Percentiles rank a stretch among this genome's conserved stretches.
Conservation (phyloP, 83 land plant species). For the Diphasiastrum complanatum region DNA sequence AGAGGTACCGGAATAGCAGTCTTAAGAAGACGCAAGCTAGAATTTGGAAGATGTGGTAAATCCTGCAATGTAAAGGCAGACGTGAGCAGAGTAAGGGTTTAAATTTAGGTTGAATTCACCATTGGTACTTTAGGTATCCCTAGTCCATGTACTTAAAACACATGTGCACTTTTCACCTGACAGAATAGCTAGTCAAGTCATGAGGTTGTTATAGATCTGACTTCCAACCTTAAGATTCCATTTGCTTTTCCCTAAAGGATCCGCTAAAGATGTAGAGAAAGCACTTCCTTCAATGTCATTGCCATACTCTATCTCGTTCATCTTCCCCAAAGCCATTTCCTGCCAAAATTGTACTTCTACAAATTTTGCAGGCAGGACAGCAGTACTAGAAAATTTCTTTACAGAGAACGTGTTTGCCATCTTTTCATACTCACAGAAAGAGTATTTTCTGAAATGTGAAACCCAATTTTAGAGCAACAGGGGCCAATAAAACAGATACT, state of each 20-base stretch:
- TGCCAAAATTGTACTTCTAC: slow-evolving; percentile 84
- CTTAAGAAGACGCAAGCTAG: slow-evolving; percentile 61
- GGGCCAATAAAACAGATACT: too few species aligned
- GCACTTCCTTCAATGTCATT: slow-evolving; percentile 97
- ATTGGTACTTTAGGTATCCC: too few species aligned
- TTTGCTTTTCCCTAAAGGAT: slow-evolving; percentile 78
- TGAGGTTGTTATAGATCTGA: too few species aligned
- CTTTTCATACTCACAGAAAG: slow-evolving; percentile 85
- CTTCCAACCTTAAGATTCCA: slow-evolving; percentile 90
- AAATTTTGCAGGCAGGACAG: slow-evolving; percentile 56
- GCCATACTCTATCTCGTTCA: slow-evolving; percentile 75
- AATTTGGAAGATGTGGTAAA: slow-evolving; percentile 60
- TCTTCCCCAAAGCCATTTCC: slow-evolving; percentile 70
- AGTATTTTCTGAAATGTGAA: slow-evolving; percentile 53
- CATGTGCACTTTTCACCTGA: too few species aligned
- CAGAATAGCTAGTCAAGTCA: too few species aligned
- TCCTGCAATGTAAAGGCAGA: slow-evolving; percentile 53
- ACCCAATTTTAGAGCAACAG: slow-evolving; percentile 8
- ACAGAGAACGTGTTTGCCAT: slow-evolving; percentile 83
- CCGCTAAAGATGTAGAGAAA: slow-evolving; percentile 63
- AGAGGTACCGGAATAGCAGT: slow-evolving; percentile 62
- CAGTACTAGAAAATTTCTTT: slow-evolving; percentile 64
- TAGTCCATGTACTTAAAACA: too few species aligned
- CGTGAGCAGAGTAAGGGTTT: slow-evolving; percentile 26
- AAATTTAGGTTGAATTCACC: too few species aligned